These are phyloP conservation scores for Cymbopogon flexuosus DNA, from an alignment of 202 grass and related monocot species.

Conservation along the genomic window DNA sequence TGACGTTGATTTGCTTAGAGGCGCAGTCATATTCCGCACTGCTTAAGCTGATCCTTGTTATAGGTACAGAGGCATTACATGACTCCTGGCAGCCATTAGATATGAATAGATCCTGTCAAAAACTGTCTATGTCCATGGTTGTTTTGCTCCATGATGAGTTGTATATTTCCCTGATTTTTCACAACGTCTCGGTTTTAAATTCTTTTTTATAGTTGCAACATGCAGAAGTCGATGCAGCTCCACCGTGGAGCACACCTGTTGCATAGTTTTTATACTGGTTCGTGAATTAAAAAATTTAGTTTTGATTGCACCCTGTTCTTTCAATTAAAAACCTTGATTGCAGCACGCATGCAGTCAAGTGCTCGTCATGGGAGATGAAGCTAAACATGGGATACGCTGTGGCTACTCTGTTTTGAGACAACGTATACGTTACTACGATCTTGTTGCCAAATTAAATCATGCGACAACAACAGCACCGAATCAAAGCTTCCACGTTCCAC, in stretches of 20 bases:
- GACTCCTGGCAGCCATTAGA: background rate
- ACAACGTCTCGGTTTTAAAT: background rate
- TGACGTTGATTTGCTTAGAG: background rate
- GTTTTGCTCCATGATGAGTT: background rate
- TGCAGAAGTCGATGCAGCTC: background rate
- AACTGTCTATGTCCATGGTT: background rate
- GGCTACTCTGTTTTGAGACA: too few species aligned
- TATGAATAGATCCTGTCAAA: background rate
- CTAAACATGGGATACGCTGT: too few species aligned
- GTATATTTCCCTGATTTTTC: background rate
- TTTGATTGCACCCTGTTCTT: too few species aligned
- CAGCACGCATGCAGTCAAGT: too few species aligned
- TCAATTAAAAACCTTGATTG: too few species aligned
- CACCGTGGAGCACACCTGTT: background rate
- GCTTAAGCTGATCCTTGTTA: background rate
- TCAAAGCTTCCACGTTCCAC: too few species aligned
- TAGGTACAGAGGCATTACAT: background rate
- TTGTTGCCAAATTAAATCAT: too few species aligned
- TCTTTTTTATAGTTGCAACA: background rate
- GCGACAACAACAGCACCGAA: too few species aligned
- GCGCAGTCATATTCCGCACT: background rate
- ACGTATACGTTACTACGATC: too few species aligned
- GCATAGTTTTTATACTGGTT: background rate
- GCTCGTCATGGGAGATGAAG: too few species aligned
- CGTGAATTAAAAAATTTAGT: too few species aligned